Base-by-base conservation (phyloP, 306 rosid genomes). In the Begonia masoniana region DNA sequence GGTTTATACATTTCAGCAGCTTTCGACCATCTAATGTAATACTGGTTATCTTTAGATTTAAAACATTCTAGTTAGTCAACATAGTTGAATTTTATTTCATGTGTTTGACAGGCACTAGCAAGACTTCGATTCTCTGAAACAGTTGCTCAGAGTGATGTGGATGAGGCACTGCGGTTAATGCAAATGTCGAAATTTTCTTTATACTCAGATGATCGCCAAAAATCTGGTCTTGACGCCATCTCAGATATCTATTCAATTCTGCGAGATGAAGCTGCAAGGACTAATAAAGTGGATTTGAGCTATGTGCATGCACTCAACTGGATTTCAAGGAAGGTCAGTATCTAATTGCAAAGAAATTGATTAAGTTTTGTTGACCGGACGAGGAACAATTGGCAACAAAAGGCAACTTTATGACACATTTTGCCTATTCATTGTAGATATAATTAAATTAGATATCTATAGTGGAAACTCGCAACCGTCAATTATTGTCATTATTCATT, bases 151-250 rank as follows among this genome's bases (percentile, higher is more conserved):
- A 85, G 96, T 68, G 99, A 91, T 4, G 99, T 91, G 63, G 99
- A 91, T 9, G 99, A 92, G 69, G 94, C 96, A 26, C 75, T 92
- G 62, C 75, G 99, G 68, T 70, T 92, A 71, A 92, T 92, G 99
- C 96, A 92, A 73, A 86, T 92, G 99, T 92, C 96, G 4, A 86
- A 92, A 66, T 92, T 92, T 72, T 92, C 99, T 45, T 61, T 92
- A 66, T 92, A 92, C 70, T 86, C 99, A 0, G 95, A 86, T 3
- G 99, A 91, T 60, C 99, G 93, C 39, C 96, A 91, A 66, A 83
- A 42, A 69, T 86, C 99, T 39, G 99, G 99, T 56, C 83, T 92
- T 36, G 96, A 92, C 76, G 86, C 96, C 42, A 83, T 86, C 63
- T 87, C 96, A 16, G 96, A 86, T 74, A 92, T 92, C 54, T 92